These are phyloP conservation scores for Monosporozyma servazzii DNA, from an alignment of 805 yeast species.

Conservation along the genomic window DNA sequence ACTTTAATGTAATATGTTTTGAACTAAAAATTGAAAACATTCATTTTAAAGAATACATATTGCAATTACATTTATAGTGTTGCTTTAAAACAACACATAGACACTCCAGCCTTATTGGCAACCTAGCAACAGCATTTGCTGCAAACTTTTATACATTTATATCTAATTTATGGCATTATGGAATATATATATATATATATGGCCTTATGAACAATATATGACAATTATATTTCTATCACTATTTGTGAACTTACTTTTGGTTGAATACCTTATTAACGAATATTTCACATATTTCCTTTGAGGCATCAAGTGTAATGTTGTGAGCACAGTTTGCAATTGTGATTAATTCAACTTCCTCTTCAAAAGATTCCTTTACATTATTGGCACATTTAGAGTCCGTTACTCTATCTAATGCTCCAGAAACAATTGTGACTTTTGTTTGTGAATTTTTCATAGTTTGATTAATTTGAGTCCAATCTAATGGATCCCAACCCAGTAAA, in stretches of 20 bases:
- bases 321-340: constrained; percentile 19
- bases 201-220: background rate
- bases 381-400: constrained; percentile 15
- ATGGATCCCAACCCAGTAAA: constrained; percentile 25
- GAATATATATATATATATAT: constrained; percentile 1
- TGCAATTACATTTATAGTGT: background rate
- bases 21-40: background rate
- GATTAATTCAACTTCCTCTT: constrained; percentile 4
- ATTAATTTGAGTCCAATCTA: constrained; percentile 17
- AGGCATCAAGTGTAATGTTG: constrained; percentile 22
- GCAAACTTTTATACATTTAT: background rate
- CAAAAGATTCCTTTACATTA: constrained; percentile 5
- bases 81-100: background rate
- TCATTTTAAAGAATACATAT: background rate
- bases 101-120: background rate
- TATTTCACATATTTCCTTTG: constrained; percentile 8
- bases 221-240: background rate
- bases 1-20: background rate
- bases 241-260: background rate
- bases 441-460: background rate
- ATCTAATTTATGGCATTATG: background rate
- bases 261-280: constrained; percentile 4
- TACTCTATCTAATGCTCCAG: constrained; percentile 20
- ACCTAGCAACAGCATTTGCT: background rate
- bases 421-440: constrained; percentile 9